These are phyloP conservation scores for Rhizopus sp. DNA, from an alignment of 371 early-diverging fungal species.

Conservation along the genomic window DNA sequence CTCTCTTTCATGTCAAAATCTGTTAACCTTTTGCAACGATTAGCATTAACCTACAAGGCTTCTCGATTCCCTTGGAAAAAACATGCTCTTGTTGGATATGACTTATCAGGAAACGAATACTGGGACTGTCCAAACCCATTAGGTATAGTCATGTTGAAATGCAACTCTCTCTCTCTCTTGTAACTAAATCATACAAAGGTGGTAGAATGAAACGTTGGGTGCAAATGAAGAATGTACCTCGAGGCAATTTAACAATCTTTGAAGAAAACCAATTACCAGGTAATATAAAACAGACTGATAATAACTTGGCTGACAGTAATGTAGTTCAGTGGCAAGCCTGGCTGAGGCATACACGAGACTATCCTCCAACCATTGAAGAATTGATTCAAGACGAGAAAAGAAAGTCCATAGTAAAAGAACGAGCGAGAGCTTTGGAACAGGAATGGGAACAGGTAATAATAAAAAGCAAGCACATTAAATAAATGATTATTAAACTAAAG, in stretches of 20 bases:
- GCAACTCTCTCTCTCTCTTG: slow-evolving; percentile 40
- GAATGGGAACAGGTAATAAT: slow-evolving; percentile 31
- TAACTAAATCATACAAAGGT: slow-evolving; percentile 44
- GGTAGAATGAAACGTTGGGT: slow-evolving; percentile 53
- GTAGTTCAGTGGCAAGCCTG: slow-evolving; percentile 75
- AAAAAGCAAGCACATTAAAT: not conserved
- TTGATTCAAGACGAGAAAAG: slow-evolving; percentile 36
- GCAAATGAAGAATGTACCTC: slow-evolving; percentile 34
- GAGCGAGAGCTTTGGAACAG: slow-evolving; percentile 36
- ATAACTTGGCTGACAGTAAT: not conserved
- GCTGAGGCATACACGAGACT: slow-evolving; percentile 67
- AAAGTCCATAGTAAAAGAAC: slow-evolving; percentile 52
- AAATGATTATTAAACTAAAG: not conserved
- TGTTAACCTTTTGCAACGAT: slow-evolving; percentile 21
- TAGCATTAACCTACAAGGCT: slow-evolving; percentile 34
- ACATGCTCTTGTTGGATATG: slow-evolving; percentile 62
- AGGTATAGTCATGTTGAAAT: slow-evolving; percentile 27
- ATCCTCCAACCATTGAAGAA: slow-evolving; percentile 58
- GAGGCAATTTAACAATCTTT: slow-evolving; percentile 38
- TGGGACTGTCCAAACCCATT: slow-evolving; percentile 70
- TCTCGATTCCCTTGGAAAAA: slow-evolving; percentile 57
- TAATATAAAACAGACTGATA: slow-evolving; percentile 28
- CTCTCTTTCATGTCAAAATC: slow-evolving; percentile 21
- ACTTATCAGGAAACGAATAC: slow-evolving; percentile 70
- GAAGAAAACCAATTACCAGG: slow-evolving; percentile 58